Base-by-base conservation (phyloP, 352 stramenopile species). In the Phytophthora multivora region DNA sequence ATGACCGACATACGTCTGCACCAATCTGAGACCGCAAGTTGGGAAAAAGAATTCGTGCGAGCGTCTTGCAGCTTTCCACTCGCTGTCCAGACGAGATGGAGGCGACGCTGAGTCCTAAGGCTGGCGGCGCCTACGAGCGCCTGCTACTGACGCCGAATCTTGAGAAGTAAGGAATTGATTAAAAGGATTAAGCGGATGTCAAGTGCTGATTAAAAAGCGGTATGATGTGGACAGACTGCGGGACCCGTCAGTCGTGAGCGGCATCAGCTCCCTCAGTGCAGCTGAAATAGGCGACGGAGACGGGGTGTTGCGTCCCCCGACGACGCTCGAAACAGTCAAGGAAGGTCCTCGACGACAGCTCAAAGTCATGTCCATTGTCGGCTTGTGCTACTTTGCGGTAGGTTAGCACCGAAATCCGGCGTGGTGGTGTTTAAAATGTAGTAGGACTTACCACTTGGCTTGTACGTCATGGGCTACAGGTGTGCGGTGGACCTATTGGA, bases 321-420 rank as follows among this genome's bases (percentile, higher is more conserved):
- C 40, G 13, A 73, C 46, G 47, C 45, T 80, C 26, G 60, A 74
- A 49, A 57, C 65, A 7, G 73, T 77, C 35, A 84, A 81, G 60
- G 72, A 80, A 59, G 72, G 71, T 19, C 53, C 52, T 40, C 75
- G 63, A 23, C 78, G 78, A 45, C 75, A 85, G 61, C 71, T 88
- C 31, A 82, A 72, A 59, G 79, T 77, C 58, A 67, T 83, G 54
- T 82, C 78, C 23, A 78, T 88, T 48, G 68, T 80, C 28, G 78
- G 75, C 15, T 55, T 88, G 25, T 85, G 75, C 67, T 88, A 85
- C 63, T 85, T 88, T 36, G 72, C 77, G 30, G 73, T 79, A 30
- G 35, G 69, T 59, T 33, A 48, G 2, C 35, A 47, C 13, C 25
- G 33, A 39, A 30, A n/a, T 33, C 39, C 8, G 7, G 7, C 23